Percentiles rank a stretch among this genome's conserved stretches.
These are phyloP conservation scores for Diplosphaera chodatii DNA, from an alignment of 139 green algal genomes.

Conservation along the genomic window DNA sequence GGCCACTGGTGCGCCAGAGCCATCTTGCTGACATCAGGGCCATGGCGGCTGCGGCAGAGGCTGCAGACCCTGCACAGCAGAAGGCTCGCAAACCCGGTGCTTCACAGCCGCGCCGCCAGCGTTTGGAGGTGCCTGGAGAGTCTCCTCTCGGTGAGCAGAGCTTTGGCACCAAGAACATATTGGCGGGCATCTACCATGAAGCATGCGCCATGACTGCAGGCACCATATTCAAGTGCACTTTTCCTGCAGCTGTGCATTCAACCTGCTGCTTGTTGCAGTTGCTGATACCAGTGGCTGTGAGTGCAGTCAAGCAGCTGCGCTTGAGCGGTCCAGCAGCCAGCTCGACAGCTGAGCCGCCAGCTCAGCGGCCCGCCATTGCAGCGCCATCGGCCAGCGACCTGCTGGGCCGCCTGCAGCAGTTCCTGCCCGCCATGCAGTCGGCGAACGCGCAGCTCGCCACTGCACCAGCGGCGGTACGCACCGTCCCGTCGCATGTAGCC, in stretches of 20 bases:
- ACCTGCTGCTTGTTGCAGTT: no score
- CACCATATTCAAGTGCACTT: no score
- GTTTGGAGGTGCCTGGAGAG: neutral
- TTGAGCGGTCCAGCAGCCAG: neutral
- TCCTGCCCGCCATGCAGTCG: constrained; percentile 26
- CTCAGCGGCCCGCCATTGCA: neutral
- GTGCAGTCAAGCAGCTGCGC: neutral
- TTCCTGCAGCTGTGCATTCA: no score
- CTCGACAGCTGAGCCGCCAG: no score
- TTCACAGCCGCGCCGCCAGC: neutral
- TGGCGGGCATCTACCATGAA: no score
- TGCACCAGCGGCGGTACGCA: neutral
- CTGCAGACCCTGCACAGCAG: neutral
- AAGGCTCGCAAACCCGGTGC: neutral
- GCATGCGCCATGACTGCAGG: no score
- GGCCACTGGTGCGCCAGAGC: no score
- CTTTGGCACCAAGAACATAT: no score
- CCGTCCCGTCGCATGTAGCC: no score
- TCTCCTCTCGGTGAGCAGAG: neutral
- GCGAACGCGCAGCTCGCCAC: constrained; percentile 24
- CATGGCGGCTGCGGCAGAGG: neutral
- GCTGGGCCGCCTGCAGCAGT: constrained; percentile 25
- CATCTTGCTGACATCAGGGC: no score
- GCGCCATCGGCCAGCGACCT: constrained; percentile 3
- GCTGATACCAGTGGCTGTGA: no score